Base-by-base conservation (phyloP, 2,329 filamentous ascomycete genomes). In the Diaporthe velutina region DNA sequence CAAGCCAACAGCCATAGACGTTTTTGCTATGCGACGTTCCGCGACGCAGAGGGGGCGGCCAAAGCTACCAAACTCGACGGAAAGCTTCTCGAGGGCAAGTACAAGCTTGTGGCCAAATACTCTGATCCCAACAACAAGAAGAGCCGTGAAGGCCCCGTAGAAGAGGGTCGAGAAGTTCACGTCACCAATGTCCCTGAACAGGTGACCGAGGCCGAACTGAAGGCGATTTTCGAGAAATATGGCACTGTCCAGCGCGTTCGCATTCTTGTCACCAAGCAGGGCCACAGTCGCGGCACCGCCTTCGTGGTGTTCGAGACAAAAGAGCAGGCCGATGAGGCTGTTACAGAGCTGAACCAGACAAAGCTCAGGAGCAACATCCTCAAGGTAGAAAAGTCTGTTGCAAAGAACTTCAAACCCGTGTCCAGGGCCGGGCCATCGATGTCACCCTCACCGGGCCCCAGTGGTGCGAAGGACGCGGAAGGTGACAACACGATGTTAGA, bases 1-100 rank as follows among this genome's bases (percentile, higher is more conserved):
- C 97, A 97, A 82, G 95, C 90, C 83, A 96, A 98, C 80, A 93
- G 93, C 2, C 93, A 94, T 79, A 94, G 97, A 42, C 93, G 97
- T 33, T 99, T 99, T 85, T 98, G 96, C 86, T 99, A 99, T 83
- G 89, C 98, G 9, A 95, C 97, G n/a, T 98, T 98, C 82, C 89
- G 92, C 64, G 91, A 91, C 42, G 84, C 89, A 3, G 88, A 88
- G n/a, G 90, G 90, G 70, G 94, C 95, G 0, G 88, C 91, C 52
- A 91, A 90, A 66, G 96, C 96, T 1, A 93, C 92, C 0, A 85
- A 90, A 74, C 89, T 98, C 66, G 89, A 98, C 80, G 93, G 93
- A 35, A 92, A 89, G 73, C 82, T 92, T 30, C 84, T 98, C 0
- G 93, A 93, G 33, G 91, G 91, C 35, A 89, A 90, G 38, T 92